Conservation (phyloP, 495 filamentous ascomycete species). For the Xylaria telfairii region DNA sequence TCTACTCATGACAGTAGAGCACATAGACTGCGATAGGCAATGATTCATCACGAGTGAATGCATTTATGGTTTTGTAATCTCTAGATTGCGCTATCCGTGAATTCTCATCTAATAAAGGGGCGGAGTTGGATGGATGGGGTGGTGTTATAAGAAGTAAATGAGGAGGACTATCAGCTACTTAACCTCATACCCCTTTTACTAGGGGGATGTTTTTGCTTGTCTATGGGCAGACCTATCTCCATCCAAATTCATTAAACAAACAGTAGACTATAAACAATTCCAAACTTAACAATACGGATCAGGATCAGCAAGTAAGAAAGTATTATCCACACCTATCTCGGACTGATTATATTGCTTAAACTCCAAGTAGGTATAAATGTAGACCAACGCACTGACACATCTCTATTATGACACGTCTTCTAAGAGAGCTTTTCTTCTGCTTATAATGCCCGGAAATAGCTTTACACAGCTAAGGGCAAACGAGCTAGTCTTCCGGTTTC, state of each 20-base stretch:
- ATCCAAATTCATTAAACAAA: background rate
- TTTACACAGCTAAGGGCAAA: constrained; percentile 2
- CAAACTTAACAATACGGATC: background rate
- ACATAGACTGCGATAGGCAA: constrained; percentile 31
- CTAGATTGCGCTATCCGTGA: background rate
- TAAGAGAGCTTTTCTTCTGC: background rate
- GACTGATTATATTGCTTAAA: too few relatives aligned
- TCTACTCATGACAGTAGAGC: constrained; percentile 23
- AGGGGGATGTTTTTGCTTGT: background rate
- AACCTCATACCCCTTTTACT: background rate
- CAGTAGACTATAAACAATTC: background rate
- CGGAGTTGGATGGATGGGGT: background rate
- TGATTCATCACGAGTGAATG: constrained; percentile 31
- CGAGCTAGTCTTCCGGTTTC: background rate
- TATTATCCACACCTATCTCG: background rate
- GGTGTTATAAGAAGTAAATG: background rate
- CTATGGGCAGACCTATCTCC: background rate
- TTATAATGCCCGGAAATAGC: background rate
- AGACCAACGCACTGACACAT: background rate
- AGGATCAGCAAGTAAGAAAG: background rate
- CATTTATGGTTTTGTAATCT: background rate
- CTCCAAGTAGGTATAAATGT: background rate
- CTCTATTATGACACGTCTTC: background rate
- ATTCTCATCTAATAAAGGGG: background rate
- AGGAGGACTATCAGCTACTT: background rate